Conservation (phyloP, 1,139 yeast species). For the Blastobotrys elegans region DNA sequence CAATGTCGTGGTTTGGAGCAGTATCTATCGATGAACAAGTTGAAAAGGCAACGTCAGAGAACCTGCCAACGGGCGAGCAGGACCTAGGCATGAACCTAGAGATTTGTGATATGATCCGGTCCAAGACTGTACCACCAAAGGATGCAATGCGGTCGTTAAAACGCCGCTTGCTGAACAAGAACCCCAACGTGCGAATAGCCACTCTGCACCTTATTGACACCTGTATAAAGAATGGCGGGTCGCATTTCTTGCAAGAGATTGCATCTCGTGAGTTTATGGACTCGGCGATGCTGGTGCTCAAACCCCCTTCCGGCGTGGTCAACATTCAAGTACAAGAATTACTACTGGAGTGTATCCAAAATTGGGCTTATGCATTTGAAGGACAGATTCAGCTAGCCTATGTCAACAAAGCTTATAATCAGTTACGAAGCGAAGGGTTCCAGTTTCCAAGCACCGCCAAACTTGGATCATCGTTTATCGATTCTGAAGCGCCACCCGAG, state of each 20-base stretch:
- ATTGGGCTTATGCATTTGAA: conserved; percentile 72
- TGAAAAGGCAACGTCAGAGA: conserved; percentile 77
- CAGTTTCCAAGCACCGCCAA: conserved; percentile 49
- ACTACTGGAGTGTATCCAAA: conserved; percentile 62
- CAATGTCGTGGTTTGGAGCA: conserved; percentile 55
- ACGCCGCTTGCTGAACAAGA: conserved; percentile 59
- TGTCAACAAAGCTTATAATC: conserved; percentile 57
- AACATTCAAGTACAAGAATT: conserved; percentile 55
- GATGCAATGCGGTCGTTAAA: conserved; percentile 82
- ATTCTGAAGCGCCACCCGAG: conserved; percentile 92
- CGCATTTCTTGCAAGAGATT: conserved; percentile 72
- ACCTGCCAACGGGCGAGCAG: conserved; percentile 87
- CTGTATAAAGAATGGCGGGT: conserved; percentile 91
- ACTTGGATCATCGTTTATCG: conserved; percentile 58
- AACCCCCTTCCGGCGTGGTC: conserved; percentile 32
- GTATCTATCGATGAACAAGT: conserved; percentile 60
- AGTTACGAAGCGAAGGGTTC: conserved; percentile 55
- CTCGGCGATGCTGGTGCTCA: conserved; percentile 39
- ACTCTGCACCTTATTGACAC: conserved; percentile 75
- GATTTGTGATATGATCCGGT: conserved; percentile 79
- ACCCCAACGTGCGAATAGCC: conserved; percentile 73
- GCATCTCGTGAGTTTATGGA: conserved; percentile 87
- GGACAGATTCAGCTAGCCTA: conserved; percentile 63
- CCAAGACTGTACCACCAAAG: conserved; percentile 75
- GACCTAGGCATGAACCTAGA: conserved; percentile 79